These are phyloP conservation scores for Circinella minor DNA, from an alignment of 371 early-diverging fungal species.

Conservation along the genomic window DNA sequence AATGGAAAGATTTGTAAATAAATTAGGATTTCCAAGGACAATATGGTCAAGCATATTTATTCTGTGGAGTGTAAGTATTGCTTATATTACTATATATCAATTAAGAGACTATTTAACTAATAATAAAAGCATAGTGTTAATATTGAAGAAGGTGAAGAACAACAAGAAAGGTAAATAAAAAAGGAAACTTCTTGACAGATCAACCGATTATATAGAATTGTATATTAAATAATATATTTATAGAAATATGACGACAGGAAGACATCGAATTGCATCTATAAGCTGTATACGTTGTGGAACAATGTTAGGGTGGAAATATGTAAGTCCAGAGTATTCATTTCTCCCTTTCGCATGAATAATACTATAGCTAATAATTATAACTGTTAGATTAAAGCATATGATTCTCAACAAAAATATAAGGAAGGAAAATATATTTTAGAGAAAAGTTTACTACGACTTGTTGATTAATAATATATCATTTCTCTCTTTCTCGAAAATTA, in stretches of 20 bases:
- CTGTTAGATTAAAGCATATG: constrained; percentile 63
- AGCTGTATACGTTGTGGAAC: constrained; percentile 56
- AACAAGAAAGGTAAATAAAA: constrained; percentile 9
- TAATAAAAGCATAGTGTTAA: constrained; percentile 8
- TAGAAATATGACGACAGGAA: constrained; percentile 74
- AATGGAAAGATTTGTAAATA: background rate
- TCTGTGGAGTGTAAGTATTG: constrained; percentile 56
- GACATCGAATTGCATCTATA: constrained; percentile 73
- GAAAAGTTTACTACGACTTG: constrained; percentile 27
- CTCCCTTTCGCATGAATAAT: too few species aligned
- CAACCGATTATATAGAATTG: too few species aligned
- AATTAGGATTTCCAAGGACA: constrained; percentile 72
- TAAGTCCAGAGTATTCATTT: constrained; percentile 24
- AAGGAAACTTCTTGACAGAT: too few species aligned
- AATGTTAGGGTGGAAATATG: constrained; percentile 79
- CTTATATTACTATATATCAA: too few species aligned
- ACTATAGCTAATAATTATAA: too few species aligned
- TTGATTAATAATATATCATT: background rate
- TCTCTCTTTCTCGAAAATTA: background rate
- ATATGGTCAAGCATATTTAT: constrained; percentile 76
- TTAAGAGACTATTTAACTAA: background rate
- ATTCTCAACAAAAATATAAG: constrained; percentile 78
- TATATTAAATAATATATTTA: background rate
- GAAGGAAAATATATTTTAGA: constrained; percentile 79
- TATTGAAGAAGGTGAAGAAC: constrained; percentile 14